These are phyloP conservation scores for Venturia carpophila DNA, from an alignment of 2,329 filamentous ascomycete species.

Conservation along the genomic window DNA sequence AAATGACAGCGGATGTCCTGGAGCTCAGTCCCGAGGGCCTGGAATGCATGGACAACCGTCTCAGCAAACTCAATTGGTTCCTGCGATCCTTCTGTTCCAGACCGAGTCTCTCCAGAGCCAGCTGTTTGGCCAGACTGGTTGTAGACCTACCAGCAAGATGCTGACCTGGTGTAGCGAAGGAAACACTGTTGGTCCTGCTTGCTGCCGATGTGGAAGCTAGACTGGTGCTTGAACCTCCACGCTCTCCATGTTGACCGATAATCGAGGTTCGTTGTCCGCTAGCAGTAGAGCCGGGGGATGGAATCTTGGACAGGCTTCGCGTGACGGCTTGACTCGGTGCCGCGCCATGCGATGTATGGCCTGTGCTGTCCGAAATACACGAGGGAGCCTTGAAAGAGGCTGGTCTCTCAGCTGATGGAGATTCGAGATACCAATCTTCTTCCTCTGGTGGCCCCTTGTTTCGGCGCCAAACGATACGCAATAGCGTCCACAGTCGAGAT, in stretches of 20 bases:
- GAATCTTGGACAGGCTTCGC: neutral
- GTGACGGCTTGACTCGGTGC: neutral
- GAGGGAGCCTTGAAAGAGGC: neutral
- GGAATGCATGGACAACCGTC: neutral
- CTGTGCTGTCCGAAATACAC: neutral
- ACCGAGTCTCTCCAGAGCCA: constrained; percentile 33
- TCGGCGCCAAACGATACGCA: neutral
- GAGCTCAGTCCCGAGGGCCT: neutral
- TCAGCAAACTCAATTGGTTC: neutral
- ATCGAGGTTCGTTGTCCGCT: neutral
- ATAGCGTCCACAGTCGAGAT: constrained; percentile 27
- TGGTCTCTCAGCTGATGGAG: neutral
- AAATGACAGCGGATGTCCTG: neutral
- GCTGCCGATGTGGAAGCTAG: neutral
- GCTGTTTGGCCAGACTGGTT: constrained; percentile 28
- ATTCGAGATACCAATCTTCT: neutral
- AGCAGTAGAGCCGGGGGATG: neutral
- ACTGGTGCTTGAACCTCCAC: constrained; percentile 16
- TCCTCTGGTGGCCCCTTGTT: constrained; percentile 30
- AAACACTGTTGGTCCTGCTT: constrained; percentile 16
- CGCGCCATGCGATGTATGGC: neutral
- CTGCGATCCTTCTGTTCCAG: constrained; percentile 31
- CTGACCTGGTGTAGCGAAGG: neutral
- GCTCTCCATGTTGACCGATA: neutral
- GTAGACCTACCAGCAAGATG: constrained; percentile 24